Percentiles rank a stretch among this genome's conserved stretches.
These are phyloP conservation scores for Leishmania arabica DNA, from an alignment of 208 protist species.

Conservation along the genomic window DNA sequence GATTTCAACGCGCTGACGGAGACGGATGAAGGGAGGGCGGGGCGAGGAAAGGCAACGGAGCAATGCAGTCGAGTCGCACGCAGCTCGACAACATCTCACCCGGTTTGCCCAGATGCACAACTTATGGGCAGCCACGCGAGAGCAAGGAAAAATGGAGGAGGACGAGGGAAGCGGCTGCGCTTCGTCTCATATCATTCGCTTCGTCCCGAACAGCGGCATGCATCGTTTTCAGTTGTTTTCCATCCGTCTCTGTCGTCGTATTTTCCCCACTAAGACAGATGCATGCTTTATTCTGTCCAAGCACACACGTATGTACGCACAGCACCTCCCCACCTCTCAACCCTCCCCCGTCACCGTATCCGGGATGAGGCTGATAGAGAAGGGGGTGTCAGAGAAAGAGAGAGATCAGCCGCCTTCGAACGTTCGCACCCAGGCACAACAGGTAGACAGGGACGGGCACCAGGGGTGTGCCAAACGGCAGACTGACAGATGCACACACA, in stretches of 20 bases:
- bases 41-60: neutral
- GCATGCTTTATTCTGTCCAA: neutral
- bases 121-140: neutral
- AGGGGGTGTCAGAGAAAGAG: neutral
- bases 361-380: neutral
- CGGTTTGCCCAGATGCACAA: neutral
- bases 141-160: neutral
- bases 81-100: neutral
- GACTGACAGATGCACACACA: neutral
- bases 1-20: neutral
- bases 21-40: neutral
- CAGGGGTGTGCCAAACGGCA: neutral
- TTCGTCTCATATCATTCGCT: neutral
- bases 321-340: neutral
- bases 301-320: neutral
- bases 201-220: too few species aligned
- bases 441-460: neutral
- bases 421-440: neutral
- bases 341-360: neutral
- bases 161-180: neutral
- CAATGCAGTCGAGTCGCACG: conserved; percentile 72
- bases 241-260: neutral
- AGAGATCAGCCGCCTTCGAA: neutral
- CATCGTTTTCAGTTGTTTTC: neutral
- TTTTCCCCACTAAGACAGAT: neutral